Evolutionary conservation across 768 basidiomycete species (phyloP), one percentile per base, ranked within the genome.

Genomic region (Amanita muscaria): DNA sequence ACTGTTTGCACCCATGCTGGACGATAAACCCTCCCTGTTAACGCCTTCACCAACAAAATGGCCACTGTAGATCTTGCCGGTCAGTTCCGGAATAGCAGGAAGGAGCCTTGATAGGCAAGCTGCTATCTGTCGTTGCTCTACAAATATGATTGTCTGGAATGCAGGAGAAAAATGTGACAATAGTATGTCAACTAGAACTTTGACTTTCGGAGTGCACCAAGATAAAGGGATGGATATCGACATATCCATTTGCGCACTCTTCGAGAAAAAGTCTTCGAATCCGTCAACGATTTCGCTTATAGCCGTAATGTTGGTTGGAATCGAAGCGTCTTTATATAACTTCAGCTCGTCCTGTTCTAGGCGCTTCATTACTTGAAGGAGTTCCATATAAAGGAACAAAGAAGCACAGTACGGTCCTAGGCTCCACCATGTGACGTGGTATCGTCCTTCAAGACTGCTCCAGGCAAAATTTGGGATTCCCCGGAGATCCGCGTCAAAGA

Each of bases 91-190:
- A 2, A 88, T 68, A 24, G 67, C 70, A 1, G 75, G 68, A 3
- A 94, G 65, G 23, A 90, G 59, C 53, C 66, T 75, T 2, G 83
- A 73, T 11, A 94, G 69, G 36, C 77, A 77, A 14, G 73, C 65
- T 2, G 89, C 90, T 12, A 84, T 72, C 51, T 90, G 87, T 8
- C 90, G 75, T 56, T 89, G 88, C 49, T 89, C 80, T 14, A 89
- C 88, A 58, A 94, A 94, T 34, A 93, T 70, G 49, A 93, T 92
- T 15, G 77, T 78, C 53, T 90, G 88, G 55, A 91, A 88, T 2
- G 60, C 56, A 11, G 70, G 60, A 10, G 71, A 71, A 40, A 74
- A 62, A 54, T 80, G 70, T 25, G 66, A 66, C 24, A 75, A 61
- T 19, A 93, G 69, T 37, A 83, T 63, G 15, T 79, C 73, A 12